Evolutionary conservation across 495 filamentous ascomycete species (phyloP), one percentile per base, ranked within the genome.

Genomic region (Aspergillus cavernicola): DNA sequence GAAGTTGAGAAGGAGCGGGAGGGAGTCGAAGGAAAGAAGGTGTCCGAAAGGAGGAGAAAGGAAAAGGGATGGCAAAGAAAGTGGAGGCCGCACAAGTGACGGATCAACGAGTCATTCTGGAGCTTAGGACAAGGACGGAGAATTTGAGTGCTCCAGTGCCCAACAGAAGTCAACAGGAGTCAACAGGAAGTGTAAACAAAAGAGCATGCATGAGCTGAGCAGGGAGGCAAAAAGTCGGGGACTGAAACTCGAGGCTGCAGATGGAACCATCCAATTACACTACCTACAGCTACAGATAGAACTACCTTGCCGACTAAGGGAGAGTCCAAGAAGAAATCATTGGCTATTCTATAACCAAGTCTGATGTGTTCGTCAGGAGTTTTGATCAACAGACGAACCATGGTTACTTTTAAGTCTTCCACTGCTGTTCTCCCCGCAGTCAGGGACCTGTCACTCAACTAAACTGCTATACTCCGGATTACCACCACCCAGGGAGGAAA

Each of bases 1-100:
- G 38, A 47, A 55, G 19, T 39, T 18, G 22, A 28, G 36, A 28
- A 46, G 23, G 18, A 41, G 43, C 15, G 20, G 26, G 28, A 46
- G 52, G 38, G 18, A n/a, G 35, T 28, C 16, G 33, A 40, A 36
- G 36, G 48, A 43, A 54, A 23, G 43, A 47, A 53, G 41, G 35
- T 33, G 24, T 41, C 23, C 18, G 44, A 43, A 50, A 45, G 50
- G 56, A 40, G 44, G 37, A 45, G 33, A 49, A 50, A 43, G 24
- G 43, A 52, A 49, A 59, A 47, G 46, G 46, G 39, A 51, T 48
- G 37, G 31, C 10, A 48, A 48, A 50, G 15, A 40, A 57, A 36
- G 38, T 42, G 45, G 39, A 50, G 50, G 50, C 32, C n/a, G 37
- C 9, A 31, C 41, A 18, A 50, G 20, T 28, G 35, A 50, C 8